These are phyloP conservation scores for Hirsutella minnesotensis DNA, from an alignment of 2,329 filamentous ascomycete genomes.

Conservation along the genomic window DNA sequence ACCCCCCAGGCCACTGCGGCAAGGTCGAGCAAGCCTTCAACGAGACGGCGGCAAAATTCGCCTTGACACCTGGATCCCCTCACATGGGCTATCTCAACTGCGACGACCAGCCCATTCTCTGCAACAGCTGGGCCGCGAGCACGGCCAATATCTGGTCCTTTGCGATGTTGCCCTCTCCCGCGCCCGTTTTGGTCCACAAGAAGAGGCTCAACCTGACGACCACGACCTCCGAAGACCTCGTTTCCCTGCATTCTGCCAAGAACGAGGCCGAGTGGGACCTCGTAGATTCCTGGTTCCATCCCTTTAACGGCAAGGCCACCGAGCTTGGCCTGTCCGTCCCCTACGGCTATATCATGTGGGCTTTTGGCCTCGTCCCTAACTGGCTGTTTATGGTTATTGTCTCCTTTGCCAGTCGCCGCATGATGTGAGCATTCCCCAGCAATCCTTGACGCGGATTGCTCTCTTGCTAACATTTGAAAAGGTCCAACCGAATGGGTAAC, in stretches of 20 bases:
- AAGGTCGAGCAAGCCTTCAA: constrained; percentile 54
- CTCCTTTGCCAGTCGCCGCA: constrained; percentile 58
- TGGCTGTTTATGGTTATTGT: constrained; percentile 71
- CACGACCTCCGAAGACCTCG: constrained; percentile 51
- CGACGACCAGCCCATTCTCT: constrained; percentile 61
- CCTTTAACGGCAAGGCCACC: constrained; percentile 57
- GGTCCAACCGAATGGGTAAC: constrained; percentile 23
- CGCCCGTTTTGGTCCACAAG: constrained; percentile 51
- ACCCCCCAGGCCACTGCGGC: constrained; percentile 48
- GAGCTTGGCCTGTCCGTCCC: constrained; percentile 51
- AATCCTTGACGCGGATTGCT: background rate
- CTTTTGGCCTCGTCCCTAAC: constrained; percentile 53
- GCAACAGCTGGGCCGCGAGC: constrained; percentile 59
- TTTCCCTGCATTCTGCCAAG: constrained; percentile 42
- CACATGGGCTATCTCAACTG: constrained; percentile 62
- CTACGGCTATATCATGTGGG: constrained; percentile 56
- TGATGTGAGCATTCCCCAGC: constrained; percentile 50
- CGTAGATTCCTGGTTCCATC: constrained; percentile 60
- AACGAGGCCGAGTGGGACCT: constrained; percentile 34
- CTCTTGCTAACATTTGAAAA: constrained; percentile 9
- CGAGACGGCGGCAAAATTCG: constrained; percentile 52
- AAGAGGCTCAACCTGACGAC: constrained; percentile 60
- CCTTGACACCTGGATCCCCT: constrained; percentile 47
- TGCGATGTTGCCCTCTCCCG: constrained; percentile 51
- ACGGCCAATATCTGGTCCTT: constrained; percentile 57